A percentile compares a stretch with the other conserved stretches of the same genome.
phyloP scores from a whole-genome alignment of 2,329 filamentous ascomycete species.

The Venturia oleaginea region DNA sequence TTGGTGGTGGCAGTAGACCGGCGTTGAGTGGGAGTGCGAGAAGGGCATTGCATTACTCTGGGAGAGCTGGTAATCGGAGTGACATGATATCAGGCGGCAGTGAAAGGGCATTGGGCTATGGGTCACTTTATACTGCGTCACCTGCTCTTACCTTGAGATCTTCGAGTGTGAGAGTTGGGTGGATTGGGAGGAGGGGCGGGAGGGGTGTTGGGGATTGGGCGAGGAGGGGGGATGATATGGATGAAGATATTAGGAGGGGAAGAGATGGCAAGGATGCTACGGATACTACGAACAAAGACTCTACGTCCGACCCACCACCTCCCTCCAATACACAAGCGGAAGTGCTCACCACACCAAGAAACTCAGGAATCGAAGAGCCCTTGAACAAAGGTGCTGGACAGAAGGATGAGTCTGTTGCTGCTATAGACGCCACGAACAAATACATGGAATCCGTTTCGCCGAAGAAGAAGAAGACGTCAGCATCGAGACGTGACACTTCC shows the following conservation, averaged over 20 bases:
- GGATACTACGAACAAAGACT: background rate
- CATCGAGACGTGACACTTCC: no score
- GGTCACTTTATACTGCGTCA: background rate
- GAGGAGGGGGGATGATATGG: background rate
- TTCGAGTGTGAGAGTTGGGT: background rate
- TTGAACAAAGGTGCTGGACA: no score
- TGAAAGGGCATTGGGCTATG: no score
- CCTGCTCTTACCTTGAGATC: background rate
- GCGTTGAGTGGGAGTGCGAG: background rate
- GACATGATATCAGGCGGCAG: no score
- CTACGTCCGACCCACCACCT: background rate
- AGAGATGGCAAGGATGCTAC: background rate
- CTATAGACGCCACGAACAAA: no score
- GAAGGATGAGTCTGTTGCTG: no score
- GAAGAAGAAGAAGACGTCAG: no score
- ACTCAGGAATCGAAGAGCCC: no score
- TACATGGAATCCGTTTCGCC: no score
- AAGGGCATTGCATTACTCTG: background rate
- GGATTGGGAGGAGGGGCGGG: background rate
- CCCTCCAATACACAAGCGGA: background rate
- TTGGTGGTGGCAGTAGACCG: background rate
- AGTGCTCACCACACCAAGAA: no score
- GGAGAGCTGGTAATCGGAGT: no score
- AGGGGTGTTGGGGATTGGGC: background rate
- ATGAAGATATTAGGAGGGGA: background rate